Evolutionary conservation across 1,139 yeast species (phyloP).

Genomic region (Diutina catenulata): DNA sequence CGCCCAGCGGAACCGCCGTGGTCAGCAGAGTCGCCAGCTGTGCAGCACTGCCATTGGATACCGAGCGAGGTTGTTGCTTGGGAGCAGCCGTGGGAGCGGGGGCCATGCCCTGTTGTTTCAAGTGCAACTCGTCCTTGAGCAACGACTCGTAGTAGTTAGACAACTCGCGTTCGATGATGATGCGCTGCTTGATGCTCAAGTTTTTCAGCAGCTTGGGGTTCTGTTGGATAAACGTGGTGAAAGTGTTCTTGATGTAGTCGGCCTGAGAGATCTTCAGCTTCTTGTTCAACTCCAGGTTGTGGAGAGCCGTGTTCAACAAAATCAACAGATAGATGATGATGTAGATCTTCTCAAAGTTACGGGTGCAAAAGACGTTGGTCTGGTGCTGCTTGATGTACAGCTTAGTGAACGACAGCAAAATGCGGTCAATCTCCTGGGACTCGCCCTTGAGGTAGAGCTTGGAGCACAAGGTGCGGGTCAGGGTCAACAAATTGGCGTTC

Average conservation of each 20-base stretch:
- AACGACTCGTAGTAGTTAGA: slow-evolving; percentile 31
- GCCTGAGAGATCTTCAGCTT: slow-evolving; percentile 30
- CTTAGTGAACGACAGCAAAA: slow-evolving; percentile 57
- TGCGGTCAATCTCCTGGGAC: slow-evolving; percentile 70
- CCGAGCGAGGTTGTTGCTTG: too few species aligned
- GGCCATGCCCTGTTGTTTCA: slow-evolving; percentile 18
- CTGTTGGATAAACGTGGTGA: slow-evolving; percentile 30
- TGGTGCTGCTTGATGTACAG: slow-evolving; percentile 51
- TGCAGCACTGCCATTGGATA: too few species aligned
- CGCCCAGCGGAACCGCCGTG: slow-evolving; percentile 1
- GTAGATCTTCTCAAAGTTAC: slow-evolving; percentile 53
- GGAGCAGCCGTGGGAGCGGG: background rate
- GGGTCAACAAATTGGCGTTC: slow-evolving; percentile 37
- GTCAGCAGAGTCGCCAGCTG: slow-evolving; percentile 6
- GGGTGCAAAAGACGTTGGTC: slow-evolving; percentile 34
- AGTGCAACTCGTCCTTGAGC: slow-evolving; percentile 25
- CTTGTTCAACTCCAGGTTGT: slow-evolving; percentile 35
- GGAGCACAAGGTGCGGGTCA: slow-evolving; percentile 52
- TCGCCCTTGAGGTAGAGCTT: slow-evolving; percentile 69
- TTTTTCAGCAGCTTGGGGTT: slow-evolving; percentile 18
- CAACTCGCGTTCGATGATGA: slow-evolving; percentile 33
- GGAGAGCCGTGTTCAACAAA: slow-evolving; percentile 60
- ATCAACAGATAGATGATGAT: slow-evolving; percentile 65
- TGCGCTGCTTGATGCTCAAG: slow-evolving; percentile 27
- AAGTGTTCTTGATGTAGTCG: slow-evolving; percentile 47